Evolutionary conservation across 2,329 filamentous ascomycete species (phyloP).

Genomic region (Aspergillus sojae): DNA sequence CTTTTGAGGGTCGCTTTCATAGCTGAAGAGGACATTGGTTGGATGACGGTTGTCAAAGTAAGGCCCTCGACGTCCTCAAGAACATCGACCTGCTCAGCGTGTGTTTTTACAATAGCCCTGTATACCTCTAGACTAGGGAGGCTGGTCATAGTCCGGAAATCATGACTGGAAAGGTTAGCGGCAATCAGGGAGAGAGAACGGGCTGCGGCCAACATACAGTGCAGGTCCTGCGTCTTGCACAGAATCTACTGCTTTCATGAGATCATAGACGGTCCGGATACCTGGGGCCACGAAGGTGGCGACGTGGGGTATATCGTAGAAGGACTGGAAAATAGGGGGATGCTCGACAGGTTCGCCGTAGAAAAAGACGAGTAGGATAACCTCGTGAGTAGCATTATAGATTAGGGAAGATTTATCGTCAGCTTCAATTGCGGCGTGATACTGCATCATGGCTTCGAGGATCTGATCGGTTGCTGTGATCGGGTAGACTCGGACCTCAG

Average conservation of each 20-base stretch:
- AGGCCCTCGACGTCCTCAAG: constrained; percentile 4
- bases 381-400: constrained; percentile 11
- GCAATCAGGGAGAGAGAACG: neutral
- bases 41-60: neutral
- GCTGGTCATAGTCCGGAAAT: constrained; percentile 19
- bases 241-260: constrained; percentile 8
- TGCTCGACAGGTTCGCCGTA: constrained; percentile 14
- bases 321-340: constrained; percentile 9
- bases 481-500: constrained; percentile 14
- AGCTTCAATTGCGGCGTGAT: constrained; percentile 15
- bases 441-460: constrained; percentile 14
- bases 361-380: constrained; percentile 11
- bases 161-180: constrained; percentile 13
- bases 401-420: constrained; percentile 16
- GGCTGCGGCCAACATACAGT: neutral
- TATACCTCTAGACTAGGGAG: constrained; percentile 12
- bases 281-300: constrained; percentile 9
- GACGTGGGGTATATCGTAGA: constrained; percentile 11
- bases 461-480: constrained; percentile 6
- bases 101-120: constrained; percentile 11
- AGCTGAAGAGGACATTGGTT: neutral
- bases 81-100: constrained; percentile 7
- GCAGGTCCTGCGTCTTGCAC: neutral
- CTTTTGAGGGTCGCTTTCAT: neutral
- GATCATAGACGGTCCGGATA: constrained; percentile 11